phyloP scores from a whole-genome alignment of 1,139 yeast genomes.

The Meyerozyma athensensis region DNA sequence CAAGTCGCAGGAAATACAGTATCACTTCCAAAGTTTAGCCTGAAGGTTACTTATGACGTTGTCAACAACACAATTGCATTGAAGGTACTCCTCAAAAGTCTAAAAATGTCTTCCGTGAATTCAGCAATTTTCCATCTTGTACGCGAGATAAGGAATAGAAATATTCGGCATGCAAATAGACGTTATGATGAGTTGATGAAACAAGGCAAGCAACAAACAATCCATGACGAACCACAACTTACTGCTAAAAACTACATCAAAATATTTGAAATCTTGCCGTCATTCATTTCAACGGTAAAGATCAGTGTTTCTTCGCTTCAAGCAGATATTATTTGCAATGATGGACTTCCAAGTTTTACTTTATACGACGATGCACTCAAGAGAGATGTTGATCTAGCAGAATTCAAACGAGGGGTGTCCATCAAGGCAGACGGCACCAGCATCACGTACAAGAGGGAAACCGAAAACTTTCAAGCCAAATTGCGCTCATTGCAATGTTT shows the following conservation, averaged over 20 bases:
- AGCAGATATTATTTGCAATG: constrained; percentile 39
- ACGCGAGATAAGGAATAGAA: constrained; percentile 29
- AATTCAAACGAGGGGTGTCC: constrained; percentile 39
- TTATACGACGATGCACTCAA: constrained; percentile 21
- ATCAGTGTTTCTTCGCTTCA: constrained; percentile 24
- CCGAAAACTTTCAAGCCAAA: constrained; percentile 16
- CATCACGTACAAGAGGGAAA: constrained; percentile 20
- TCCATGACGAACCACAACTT: background rate
- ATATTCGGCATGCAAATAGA: constrained; percentile 22
- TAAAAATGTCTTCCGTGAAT: constrained; percentile 34
- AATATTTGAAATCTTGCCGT: constrained; percentile 31
- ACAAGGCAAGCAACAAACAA: constrained; percentile 1
- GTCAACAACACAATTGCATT: constrained; percentile 18
- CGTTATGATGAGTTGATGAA: constrained; percentile 16
- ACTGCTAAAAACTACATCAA: constrained; percentile 13
- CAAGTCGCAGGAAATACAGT: constrained; percentile 31
- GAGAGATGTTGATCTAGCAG: constrained; percentile 31
- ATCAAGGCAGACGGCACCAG: constrained; percentile 20
- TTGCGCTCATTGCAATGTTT: constrained; percentile 25
- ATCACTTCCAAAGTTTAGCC: constrained; percentile 25
- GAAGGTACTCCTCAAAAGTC: constrained; percentile 23
- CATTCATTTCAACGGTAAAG: constrained; percentile 22
- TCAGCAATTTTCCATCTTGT: constrained; percentile 35
- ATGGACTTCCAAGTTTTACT: constrained; percentile 34
- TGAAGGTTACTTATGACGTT: constrained; percentile 25